Evolutionary conservation across 2,329 filamentous ascomycete genomes (phyloP), one percentile per base, ranked within the genome.

Genomic region (Aspergillus sp.): DNA sequence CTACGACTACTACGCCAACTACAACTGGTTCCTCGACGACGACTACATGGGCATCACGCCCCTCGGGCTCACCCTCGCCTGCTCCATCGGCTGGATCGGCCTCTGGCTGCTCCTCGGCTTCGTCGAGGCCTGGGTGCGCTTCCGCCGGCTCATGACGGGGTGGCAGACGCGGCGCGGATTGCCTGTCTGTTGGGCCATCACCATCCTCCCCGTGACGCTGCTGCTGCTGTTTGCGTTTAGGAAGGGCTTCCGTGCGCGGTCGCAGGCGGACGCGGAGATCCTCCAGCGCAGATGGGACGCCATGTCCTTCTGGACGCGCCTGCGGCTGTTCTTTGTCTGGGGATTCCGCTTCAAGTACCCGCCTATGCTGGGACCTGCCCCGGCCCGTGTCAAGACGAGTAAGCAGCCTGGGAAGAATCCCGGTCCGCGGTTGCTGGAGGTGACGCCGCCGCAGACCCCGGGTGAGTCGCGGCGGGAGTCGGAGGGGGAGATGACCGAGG

Each of bases 151-250:
- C 19, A 68, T 68, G 65, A 67, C 59, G 3, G 67, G 67, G 45
- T 69, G 66, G 67, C 66, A 68, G 43, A 64, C 67, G 3, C 60
- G 66, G 1, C 66, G 67, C n/a, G 67, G 67, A 2, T 38, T 69
- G 2, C 67, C 67, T 1, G 50, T 68, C 9, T 65, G 57, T 45
- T 69, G 67, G 67, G 57, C 58, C 9, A 50, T 69, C 32, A 53
- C 56, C 1, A 48, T 62, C 14, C 54, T 67, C 14, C 58, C 65
- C 2, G 31, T 65, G 5, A 58, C 58, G 1, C 43, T 63, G 1
- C 40, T 63, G 19, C 60, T 60, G 21, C 52, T 67, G 4, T 63
- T 42, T 17, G 67, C 56, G 21, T 64, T 61, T 47, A 58, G 63
- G 1, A 66, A 60, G 49, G 67, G 67, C 5, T 68, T 58, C 40